Conservation (phyloP, 805 yeast genomes). For the Metschnikowia similis region DNA sequence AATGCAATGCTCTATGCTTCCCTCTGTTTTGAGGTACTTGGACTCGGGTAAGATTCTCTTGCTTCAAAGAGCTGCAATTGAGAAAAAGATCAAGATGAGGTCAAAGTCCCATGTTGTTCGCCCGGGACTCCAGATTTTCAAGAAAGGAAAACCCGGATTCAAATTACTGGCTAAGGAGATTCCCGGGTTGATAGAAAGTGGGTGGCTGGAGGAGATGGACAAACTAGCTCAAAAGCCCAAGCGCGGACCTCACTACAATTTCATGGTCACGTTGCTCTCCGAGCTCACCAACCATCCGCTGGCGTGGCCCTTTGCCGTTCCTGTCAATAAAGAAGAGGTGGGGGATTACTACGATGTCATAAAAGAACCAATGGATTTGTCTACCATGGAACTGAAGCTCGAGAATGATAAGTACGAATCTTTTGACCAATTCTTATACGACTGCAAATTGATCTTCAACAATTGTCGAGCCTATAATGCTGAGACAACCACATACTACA, state of each 20-base stretch:
- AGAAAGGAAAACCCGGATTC: conserved; percentile 50
- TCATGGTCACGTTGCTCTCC: conserved; percentile 81
- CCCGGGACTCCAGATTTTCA: conserved; percentile 75
- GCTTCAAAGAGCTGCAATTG: conserved; percentile 87
- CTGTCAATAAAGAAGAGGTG: conserved; percentile 91
- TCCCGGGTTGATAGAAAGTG: conserved; percentile 90
- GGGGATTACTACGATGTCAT: conserved; percentile 95
- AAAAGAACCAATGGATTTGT: conserved; percentile 96
- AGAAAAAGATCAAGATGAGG: conserved; percentile 73
- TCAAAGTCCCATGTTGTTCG: conserved; percentile 77
- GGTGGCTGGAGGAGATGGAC: conserved; percentile 99
- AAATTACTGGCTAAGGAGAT: conserved; percentile 46
- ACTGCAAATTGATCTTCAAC: conserved; percentile 77
- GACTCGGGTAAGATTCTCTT: conserved; percentile 84
- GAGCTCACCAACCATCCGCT: conserved; percentile 94
- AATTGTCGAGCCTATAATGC: conserved; percentile 92
- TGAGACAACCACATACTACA: conserved; percentile 90
- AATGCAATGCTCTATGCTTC: conserved; percentile 96
- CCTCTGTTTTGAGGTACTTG: conserved; percentile 71
- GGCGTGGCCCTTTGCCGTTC: conserved; percentile 95
- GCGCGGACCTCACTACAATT: conserved; percentile 89
- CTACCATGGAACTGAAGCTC: conserved; percentile 90
- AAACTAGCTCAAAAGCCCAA: conserved; percentile 92
- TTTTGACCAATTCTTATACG: conserved; percentile 89
- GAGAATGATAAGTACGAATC: conserved; percentile 89